Percentiles rank a stretch among this genome's conserved stretches.
These are phyloP conservation scores for Rhodofomes roseus DNA, from an alignment of 1,284 basidiomycete species.

Conservation along the genomic window DNA sequence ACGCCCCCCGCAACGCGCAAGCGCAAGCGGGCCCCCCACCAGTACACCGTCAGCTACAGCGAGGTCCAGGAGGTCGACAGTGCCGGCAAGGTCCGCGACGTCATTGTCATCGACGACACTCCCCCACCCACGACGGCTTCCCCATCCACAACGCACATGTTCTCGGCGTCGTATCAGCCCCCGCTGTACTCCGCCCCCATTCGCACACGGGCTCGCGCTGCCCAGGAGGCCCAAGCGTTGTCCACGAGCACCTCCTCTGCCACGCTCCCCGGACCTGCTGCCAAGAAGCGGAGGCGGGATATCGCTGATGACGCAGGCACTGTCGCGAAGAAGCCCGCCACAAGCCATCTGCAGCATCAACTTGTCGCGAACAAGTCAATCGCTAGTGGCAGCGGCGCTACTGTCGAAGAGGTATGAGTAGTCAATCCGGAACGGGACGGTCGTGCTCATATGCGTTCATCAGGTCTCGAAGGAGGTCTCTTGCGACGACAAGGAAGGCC, in stretches of 20 bases:
- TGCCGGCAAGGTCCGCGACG: slow-evolving; percentile 70
- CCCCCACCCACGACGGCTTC: slow-evolving; percentile 75
- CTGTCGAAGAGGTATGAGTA: slow-evolving; percentile 58
- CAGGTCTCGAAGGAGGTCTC: slow-evolving; percentile 61
- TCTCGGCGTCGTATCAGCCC: slow-evolving; percentile 75
- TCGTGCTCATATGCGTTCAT: slow-evolving; percentile 24
- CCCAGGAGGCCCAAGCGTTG: slow-evolving; percentile 73
- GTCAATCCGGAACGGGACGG: background rate
- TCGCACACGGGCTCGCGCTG: slow-evolving; percentile 75
- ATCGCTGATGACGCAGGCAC: slow-evolving; percentile 61
- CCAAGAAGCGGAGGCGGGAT: slow-evolving; percentile 78
- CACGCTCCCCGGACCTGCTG: slow-evolving; percentile 49
- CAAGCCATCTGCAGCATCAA: slow-evolving; percentile 43
- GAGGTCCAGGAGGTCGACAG: slow-evolving; percentile 81
- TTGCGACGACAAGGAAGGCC: slow-evolving; percentile 93
- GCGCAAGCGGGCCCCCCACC: slow-evolving; percentile 69
- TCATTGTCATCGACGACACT: slow-evolving; percentile 86
- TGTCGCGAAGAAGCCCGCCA: slow-evolving; percentile 54
- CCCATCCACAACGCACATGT: slow-evolving; percentile 60
- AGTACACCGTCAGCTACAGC: slow-evolving; percentile 77
- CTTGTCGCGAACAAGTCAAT: slow-evolving; percentile 53
- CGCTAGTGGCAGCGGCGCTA: slow-evolving; percentile 56
- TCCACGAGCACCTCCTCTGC: slow-evolving; percentile 63
- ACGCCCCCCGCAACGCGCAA: slow-evolving; percentile 71
- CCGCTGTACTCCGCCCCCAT: slow-evolving; percentile 69